Evolutionary conservation across 768 basidiomycete genomes (phyloP).

Genomic region (Clavulina sp.): DNA sequence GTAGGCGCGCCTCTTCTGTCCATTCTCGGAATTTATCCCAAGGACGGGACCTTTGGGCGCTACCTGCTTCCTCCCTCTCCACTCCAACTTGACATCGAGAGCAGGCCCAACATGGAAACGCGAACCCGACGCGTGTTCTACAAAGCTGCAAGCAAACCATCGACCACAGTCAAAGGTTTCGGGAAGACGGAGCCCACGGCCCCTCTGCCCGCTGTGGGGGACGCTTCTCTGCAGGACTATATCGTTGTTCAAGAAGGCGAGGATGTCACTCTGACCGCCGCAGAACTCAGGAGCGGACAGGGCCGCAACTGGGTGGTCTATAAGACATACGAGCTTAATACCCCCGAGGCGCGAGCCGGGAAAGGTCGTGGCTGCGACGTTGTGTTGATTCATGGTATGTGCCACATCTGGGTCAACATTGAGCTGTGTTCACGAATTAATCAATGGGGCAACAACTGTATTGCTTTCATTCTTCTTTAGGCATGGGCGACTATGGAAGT

Average conservation of each 20-base stretch:
- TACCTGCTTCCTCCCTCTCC: constrained; percentile 18
- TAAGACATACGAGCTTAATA: constrained; percentile 18
- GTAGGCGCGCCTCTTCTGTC: constrained; percentile 18
- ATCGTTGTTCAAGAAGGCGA: constrained; percentile 11
- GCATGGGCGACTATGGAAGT: constrained; percentile 3
- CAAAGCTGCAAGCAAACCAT: background rate
- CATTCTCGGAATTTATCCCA: constrained; percentile 16
- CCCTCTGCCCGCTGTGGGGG: no score
- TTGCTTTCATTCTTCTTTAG: background rate
- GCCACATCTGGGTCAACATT: background rate
- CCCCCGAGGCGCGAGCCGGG: constrained; percentile 10
- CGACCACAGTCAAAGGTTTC: constrained; percentile 13
- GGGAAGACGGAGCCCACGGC: no score
- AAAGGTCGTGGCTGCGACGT: constrained; percentile 18
- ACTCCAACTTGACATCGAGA: constrained; percentile 16
- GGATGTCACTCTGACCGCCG: constrained; percentile 15
- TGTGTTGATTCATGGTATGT: constrained; percentile 21
- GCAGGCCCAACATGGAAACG: constrained; percentile 14
- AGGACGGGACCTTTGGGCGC: constrained; percentile 22
- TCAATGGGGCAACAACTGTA: constrained; percentile 1
- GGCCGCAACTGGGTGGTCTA: constrained; percentile 21
- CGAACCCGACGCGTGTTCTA: constrained; percentile 19
- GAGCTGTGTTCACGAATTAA: background rate
- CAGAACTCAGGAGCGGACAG: constrained; percentile 16
- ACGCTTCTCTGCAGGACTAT: no score